phyloP scores from a whole-genome alignment of 305 asterid species.

The Plantago coronopus region DNA sequence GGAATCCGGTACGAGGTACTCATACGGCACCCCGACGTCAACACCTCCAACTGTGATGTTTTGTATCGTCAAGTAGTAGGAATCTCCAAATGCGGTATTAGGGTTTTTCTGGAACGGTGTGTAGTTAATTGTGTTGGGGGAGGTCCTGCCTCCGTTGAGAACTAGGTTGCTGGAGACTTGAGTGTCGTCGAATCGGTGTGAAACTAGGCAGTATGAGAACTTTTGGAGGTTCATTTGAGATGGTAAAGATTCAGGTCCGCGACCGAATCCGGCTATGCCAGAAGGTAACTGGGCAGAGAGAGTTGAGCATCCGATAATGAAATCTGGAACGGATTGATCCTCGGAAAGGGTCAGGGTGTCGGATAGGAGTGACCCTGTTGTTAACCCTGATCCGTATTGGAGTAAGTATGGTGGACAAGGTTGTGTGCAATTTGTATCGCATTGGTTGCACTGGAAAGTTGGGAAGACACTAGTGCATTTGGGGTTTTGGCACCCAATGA shows the following conservation, averaged over 20 bases:
- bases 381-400: conserved; percentile 48
- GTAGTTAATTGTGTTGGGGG: conserved; percentile 23
- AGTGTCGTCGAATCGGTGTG: conserved; percentile 43
- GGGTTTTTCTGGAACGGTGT: conserved; percentile 46
- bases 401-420: conserved; percentile 42
- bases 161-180: conserved; percentile 36
- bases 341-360: conserved; percentile 30
- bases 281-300: conserved; percentile 31
- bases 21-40: conserved; percentile 34
- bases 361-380: conserved; percentile 36
- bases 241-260: conserved; percentile 48
- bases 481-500: conserved; percentile 43
- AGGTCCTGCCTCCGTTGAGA: conserved; percentile 17
- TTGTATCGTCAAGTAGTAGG: conserved; percentile 40
- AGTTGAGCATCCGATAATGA: conserved; percentile 46
- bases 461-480: conserved; percentile 38
- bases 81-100: conserved; percentile 27
- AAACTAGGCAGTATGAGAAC: conserved; percentile 47
- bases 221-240: conserved; percentile 37
- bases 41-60: conserved; percentile 52
- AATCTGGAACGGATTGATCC: conserved; percentile 18
- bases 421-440: conserved; percentile 27
- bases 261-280: conserved; percentile 62
- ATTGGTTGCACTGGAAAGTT: conserved; percentile 26
- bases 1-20: conserved; percentile 35